phyloP scores from a whole-genome alignment of 352 stramenopile genomes.

The Phytophthora aleatoria region DNA sequence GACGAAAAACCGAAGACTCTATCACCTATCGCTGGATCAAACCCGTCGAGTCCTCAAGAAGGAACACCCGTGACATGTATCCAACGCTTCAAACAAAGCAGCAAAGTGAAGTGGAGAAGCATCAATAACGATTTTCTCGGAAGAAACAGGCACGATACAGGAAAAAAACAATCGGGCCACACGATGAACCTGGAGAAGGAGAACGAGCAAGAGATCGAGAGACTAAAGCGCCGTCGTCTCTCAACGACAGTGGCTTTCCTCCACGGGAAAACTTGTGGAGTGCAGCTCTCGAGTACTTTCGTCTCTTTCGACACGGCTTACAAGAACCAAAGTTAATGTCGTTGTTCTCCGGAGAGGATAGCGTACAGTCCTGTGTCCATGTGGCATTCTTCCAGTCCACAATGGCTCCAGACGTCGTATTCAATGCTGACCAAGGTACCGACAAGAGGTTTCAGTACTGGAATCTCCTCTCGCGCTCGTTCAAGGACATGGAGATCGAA shows the following conservation, averaged over 20 bases:
- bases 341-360: not conserved
- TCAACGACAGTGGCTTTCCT: not conserved
- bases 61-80: not conserved
- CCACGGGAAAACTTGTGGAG: conserved; percentile 1
- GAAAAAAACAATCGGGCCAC: not conserved
- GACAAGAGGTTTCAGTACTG: not conserved
- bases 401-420: conserved; percentile 4
- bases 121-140: not conserved
- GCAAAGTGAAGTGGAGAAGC: not conserved
- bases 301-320: conserved; percentile 3
- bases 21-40: not conserved
- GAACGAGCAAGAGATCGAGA: conserved; percentile 1
- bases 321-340: not conserved
- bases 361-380: not conserved
- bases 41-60: not conserved
- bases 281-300: conserved; percentile 2
- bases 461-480: not conserved
- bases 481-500: not conserved
- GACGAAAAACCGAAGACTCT: not conserved
- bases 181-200: conserved; percentile 1
- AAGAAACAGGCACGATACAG: conserved; percentile 1
- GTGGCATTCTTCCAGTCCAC: not conserved
- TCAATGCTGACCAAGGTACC: not conserved
- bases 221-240: conserved; percentile 1
- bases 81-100: not conserved